A percentile compares a stretch with the other conserved stretches of the same genome.
These are phyloP conservation scores for Aspergillus flavus DNA, from an alignment of 2,329 filamentous ascomycete species.

Conservation along the genomic window DNA sequence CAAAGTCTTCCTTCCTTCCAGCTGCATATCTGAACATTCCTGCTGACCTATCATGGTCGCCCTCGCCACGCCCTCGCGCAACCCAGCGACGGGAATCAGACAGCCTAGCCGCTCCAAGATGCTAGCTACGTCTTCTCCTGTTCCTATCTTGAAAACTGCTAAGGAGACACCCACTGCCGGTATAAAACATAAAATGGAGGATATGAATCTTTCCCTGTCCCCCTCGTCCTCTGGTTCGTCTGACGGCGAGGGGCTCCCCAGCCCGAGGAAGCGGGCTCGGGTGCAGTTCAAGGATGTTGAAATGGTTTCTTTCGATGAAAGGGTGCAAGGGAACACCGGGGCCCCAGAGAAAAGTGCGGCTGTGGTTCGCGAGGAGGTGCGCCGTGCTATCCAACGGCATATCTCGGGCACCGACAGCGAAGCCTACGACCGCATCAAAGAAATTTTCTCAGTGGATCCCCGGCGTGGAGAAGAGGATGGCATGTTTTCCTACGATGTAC, in stretches of 20 bases:
- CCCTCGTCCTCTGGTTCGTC: constrained; percentile 34
- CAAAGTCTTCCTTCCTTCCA: constrained; percentile 10
- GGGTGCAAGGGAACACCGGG: constrained; percentile 27
- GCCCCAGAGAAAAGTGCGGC: constrained; percentile 56
- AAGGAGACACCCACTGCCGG: constrained; percentile 24
- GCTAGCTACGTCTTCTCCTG: constrained; percentile 34
- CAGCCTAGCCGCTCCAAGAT: constrained; percentile 33
- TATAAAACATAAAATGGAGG: constrained; percentile 42
- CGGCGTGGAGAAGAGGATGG: constrained; percentile 41
- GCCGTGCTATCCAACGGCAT: constrained; percentile 59
- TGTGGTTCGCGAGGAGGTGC: constrained; percentile 64
- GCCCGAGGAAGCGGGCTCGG: constrained; percentile 44
- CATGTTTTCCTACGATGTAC: constrained; percentile 45
- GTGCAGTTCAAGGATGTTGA: constrained; percentile 52
- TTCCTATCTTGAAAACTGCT: constrained; percentile 43
- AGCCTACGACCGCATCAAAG: constrained; percentile 59
- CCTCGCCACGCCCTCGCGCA: constrained; percentile 32
- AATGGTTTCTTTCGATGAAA: constrained; percentile 26
- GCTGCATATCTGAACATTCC: constrained; percentile 12
- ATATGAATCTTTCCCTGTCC: constrained; percentile 37
- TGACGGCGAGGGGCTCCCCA: constrained; percentile 29
- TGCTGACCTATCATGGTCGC: constrained; percentile 35
- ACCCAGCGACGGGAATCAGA: constrained; percentile 29
- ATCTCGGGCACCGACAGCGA: constrained; percentile 55
- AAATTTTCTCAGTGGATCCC: constrained; percentile 54